Conservation (phyloP, 129 eudicot genomes). For the Kitagawia praeruptora region DNA sequence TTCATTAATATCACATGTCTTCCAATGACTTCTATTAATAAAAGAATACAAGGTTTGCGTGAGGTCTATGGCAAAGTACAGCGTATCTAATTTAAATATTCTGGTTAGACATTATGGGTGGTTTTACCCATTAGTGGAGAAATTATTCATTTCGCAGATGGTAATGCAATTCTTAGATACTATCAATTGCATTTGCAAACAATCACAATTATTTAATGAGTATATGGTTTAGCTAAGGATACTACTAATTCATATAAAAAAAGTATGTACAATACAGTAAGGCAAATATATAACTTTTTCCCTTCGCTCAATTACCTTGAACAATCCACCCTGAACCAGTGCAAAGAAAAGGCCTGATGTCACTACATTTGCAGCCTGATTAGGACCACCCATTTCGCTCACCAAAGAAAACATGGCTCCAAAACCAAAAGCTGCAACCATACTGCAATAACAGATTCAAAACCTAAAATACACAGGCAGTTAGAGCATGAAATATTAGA, state of each 20-base stretch:
- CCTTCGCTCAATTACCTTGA: constrained; percentile 41
- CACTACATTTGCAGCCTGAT: constrained; percentile 50
- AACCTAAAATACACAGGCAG: neutral
- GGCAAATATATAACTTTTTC: neutral
- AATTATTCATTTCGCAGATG: neutral
- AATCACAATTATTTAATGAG: neutral
- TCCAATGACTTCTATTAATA: no score
- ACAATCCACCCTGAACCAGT: constrained; percentile 81
- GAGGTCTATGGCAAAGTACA: no score
- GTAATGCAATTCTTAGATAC: neutral
- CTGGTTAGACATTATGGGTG: no score
- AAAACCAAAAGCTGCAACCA: constrained; percentile 95
- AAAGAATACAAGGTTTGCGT: no score
- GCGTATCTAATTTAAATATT: no score
- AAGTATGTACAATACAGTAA: neutral
- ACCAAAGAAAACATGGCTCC: constrained; percentile 87
- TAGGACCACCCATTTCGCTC: constrained; percentile 84
- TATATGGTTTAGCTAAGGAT: neutral
- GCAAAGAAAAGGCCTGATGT: constrained; percentile 85
- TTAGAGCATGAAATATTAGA: neutral
- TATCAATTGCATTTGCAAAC: neutral
- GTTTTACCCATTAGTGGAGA: no score
- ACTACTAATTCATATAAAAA: neutral
- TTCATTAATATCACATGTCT: no score
- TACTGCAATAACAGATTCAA: constrained; percentile 34